phyloP scores from a whole-genome alignment of 208 protist species.

The Kentomonas sorsogonicus region DNA sequence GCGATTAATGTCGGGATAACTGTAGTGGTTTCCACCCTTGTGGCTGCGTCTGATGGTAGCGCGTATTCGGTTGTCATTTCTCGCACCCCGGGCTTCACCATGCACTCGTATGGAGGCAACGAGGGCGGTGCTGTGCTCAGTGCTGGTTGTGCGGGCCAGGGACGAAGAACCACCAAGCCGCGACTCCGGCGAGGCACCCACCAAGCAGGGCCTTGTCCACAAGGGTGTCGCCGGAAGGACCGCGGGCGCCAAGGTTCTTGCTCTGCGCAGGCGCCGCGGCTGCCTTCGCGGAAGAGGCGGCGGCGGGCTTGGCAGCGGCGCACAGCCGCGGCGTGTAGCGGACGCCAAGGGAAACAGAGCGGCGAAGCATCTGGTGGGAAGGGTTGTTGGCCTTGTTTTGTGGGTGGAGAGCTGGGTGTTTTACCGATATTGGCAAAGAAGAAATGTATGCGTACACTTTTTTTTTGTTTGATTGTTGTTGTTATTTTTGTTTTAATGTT shows the following conservation, averaged over 20 bases:
- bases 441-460: not conserved
- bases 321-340: constrained; percentile 4
- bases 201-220: constrained; percentile 64
- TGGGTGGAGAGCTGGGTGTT: no score
- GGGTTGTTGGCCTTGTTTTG: not conserved
- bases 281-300: constrained; percentile 20
- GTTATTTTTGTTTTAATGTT: not conserved
- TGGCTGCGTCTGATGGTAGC: no score
- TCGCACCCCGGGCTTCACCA: no score
- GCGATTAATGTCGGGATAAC: no score
- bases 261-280: constrained; percentile 26
- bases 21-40: no score
- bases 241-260: constrained; percentile 41
- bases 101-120: no score
- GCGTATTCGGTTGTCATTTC: no score
- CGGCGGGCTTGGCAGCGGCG: constrained; percentile 8
- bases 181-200: constrained; percentile 26
- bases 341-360: not conserved
- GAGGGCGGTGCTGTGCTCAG: no score
- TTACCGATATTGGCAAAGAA: not conserved
- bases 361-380: constrained; percentile 5
- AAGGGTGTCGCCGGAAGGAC: constrained; percentile 50
- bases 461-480: not conserved
- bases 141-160: constrained; percentile 62
- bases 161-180: constrained; percentile 55